Conservation (phyloP, 306 rosid genomes). For the apple (Malus domestica) region DNA sequence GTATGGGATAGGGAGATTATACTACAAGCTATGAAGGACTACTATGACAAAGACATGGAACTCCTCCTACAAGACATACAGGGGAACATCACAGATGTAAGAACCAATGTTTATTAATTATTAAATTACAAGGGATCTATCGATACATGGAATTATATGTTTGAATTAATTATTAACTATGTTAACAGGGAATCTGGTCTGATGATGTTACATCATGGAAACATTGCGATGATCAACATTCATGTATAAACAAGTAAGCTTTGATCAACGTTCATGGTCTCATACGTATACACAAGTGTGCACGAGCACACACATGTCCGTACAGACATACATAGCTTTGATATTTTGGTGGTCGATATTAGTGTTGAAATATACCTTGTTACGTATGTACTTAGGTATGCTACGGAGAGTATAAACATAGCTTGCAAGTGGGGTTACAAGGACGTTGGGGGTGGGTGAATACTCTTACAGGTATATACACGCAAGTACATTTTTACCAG, state of each 20-base stretch:
- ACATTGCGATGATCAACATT: constrained; percentile 45
- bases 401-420: constrained; percentile 65
- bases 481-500: neutral
- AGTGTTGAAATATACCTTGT: neutral
- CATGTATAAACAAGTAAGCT: constrained; percentile 57
- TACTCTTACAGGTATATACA: constrained; percentile 52
- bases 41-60: constrained; percentile 60
- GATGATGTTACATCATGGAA: constrained; percentile 71
- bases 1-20: constrained; percentile 93
- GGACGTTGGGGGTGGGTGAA: constrained; percentile 50
- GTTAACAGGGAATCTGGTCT: constrained; percentile 73
- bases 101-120: neutral
- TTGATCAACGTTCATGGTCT: too few relatives aligned
- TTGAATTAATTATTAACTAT: neutral
- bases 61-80: constrained; percentile 67
- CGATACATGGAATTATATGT: neutral
- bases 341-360: neutral
- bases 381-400: constrained; percentile 46
- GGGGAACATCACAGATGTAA: constrained; percentile 68
- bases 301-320: neutral
- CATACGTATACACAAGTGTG: neutral
- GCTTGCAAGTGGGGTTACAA: constrained; percentile 93
- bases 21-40: constrained; percentile 50
- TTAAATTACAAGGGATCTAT: too few relatives aligned
- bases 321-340: neutral